phyloP scores from a whole-genome alignment of 2,329 filamentous ascomycete genomes.

The Trichoderma atrobrunneum region DNA sequence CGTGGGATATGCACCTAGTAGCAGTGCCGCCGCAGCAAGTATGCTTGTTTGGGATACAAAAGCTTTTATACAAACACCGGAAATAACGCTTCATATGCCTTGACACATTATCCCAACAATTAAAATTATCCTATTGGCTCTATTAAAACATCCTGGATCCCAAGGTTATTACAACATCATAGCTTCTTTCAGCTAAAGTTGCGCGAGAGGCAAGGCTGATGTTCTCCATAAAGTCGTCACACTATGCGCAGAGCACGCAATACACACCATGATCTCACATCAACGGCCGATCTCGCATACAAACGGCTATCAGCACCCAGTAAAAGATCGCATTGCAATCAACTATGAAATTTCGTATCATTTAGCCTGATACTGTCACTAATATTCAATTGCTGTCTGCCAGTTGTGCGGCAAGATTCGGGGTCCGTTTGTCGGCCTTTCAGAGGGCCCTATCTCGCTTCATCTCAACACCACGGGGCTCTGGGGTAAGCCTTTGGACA shows the following conservation, averaged over 20 bases:
- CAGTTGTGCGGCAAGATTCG: not conserved
- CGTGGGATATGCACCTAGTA: not conserved
- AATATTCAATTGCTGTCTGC: not conserved
- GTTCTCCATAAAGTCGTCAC: slow-evolving; percentile 11
- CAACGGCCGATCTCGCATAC: slow-evolving; percentile 17
- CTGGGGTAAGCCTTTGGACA: not conserved
- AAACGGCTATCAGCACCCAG: not conserved
- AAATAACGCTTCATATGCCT: not conserved
- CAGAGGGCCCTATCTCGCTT: not conserved
- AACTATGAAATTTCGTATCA: not conserved
- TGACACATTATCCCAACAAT: not conserved
- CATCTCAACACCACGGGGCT: not conserved
- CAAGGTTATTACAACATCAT: not conserved
- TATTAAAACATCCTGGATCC: not conserved
- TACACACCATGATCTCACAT: slow-evolving; percentile 16
- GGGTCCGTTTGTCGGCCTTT: slow-evolving; percentile 12
- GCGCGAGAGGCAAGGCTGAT: not conserved
- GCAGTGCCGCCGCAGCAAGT: not conserved
- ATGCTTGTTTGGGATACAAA: not conserved
- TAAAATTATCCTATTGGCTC: not conserved
- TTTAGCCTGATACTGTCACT: not conserved
- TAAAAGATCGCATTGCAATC: not conserved
- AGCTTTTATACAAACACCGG: not conserved
- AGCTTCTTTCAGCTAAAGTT: not conserved
- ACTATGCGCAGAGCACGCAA: slow-evolving; percentile 14